Evolutionary conservation across 1,284 basidiomycete species (phyloP), one percentile per base, ranked within the genome.

Genomic region (Sanghuangporus sanghuang): DNA sequence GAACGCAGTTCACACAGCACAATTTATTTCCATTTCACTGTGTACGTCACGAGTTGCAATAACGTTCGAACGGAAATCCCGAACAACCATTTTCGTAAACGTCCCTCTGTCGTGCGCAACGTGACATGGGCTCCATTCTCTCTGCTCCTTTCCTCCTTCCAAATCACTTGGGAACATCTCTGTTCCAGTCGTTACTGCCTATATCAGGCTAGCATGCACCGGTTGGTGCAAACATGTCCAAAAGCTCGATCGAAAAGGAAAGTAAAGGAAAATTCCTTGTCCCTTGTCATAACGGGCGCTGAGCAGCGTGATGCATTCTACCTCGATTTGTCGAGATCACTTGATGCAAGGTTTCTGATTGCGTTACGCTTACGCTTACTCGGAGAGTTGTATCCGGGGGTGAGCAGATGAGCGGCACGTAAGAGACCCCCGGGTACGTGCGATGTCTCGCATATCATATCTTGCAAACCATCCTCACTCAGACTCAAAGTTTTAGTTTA

Each of bases 311-410:
- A 53, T 53, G 52, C 52, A 36, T 32, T 53, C 18, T 50, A 12
- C 40, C 52, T 53, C 52, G 52, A 12, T 53, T 53, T 35, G 52
- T 53, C 32, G 21, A 53, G 23, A 27, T 53, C 21, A 32, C 6
- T 53, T 53, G 52, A 53, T 53, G n/a, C 52, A n/a, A n/a, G 23
- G 48, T 36, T 36, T 53, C 32, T 53, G 52, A 53, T 53, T 53
- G 21, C 27, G 52, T 53, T 36, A 35, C 32, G 52, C 52, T 53
- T 36, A 35, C 32, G 52, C 52, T 23, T 18, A 53, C 16, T 36
- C 52, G 52, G 52, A 49, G 21, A 35, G 52, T 14, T 2, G 21
- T 12, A n/a, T n/a, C 52, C 52, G 52, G 11, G 32, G n/a, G 11
- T 14, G 52, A 35, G 23, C 23, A 53, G 9, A 35, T 23, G 27